These are phyloP conservation scores for Mycotypha africana DNA, from an alignment of 371 early-diverging fungal genomes.

Conservation along the genomic window DNA sequence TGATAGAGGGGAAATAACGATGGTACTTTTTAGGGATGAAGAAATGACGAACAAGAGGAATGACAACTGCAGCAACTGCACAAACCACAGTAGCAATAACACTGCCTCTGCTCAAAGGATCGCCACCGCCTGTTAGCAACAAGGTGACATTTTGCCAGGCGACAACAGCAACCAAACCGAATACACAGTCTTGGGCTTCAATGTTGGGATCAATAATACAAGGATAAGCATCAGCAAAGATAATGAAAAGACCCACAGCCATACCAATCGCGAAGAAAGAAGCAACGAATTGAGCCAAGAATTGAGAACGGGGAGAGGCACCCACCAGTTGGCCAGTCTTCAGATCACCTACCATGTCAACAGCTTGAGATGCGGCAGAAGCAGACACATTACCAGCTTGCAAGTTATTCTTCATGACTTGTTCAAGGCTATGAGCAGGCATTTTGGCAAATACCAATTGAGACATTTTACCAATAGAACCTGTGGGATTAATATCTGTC, in stretches of 20 bases:
- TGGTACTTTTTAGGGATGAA: slow-evolving; percentile 49
- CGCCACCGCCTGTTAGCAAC: slow-evolving; percentile 47
- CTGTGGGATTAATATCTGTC: slow-evolving; percentile 65
- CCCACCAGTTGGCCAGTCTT: slow-evolving; percentile 59
- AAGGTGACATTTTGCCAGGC: slow-evolving; percentile 63
- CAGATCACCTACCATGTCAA: slow-evolving; percentile 64
- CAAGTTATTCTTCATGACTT: slow-evolving; percentile 50
- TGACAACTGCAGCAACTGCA: slow-evolving; percentile 39
- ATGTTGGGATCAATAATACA: slow-evolving; percentile 38
- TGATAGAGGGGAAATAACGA: slow-evolving; percentile 53
- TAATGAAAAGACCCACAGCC: slow-evolving; percentile 52
- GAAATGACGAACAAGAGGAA: slow-evolving; percentile 48
- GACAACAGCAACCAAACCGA: slow-evolving; percentile 51
- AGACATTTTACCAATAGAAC: slow-evolving; percentile 57
- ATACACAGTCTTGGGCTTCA: slow-evolving; percentile 36
- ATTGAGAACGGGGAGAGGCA: slow-evolving; percentile 59
- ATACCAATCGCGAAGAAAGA: slow-evolving; percentile 54
- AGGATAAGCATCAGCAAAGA: slow-evolving; percentile 59
- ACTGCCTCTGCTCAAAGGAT: slow-evolving; percentile 35
- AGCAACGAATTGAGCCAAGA: slow-evolving; percentile 59
- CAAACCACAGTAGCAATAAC: slow-evolving; percentile 47
- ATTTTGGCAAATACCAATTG: slow-evolving; percentile 58
- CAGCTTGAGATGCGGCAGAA: slow-evolving; percentile 55
- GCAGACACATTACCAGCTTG: slow-evolving; percentile 59
- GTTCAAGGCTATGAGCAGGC: slow-evolving; percentile 31